phyloP scores from a whole-genome alignment of 805 yeast genomes.

The Yarrowia porcina region DNA sequence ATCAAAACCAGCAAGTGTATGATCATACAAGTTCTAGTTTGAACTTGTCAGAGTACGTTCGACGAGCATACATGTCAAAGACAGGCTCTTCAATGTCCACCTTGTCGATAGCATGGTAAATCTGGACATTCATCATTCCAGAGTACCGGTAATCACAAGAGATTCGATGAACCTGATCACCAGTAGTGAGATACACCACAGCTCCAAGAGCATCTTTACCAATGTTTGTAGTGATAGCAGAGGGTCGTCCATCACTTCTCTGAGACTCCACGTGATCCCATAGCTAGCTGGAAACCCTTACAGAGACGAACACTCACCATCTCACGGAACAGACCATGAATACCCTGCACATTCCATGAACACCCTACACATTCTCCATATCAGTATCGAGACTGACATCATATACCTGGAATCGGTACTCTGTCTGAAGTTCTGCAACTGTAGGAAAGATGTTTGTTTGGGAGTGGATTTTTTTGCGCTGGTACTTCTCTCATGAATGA shows the following conservation, averaged over 20 bases:
- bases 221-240: constrained; percentile 55
- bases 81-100: constrained; percentile 21
- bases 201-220: constrained; percentile 49
- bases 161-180: constrained; percentile 82
- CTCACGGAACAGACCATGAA: constrained; percentile 69
- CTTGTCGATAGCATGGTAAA: constrained; percentile 43
- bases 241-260: constrained; percentile 53
- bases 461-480: too few species aligned
- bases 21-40: constrained; percentile 90
- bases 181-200: constrained; percentile 69
- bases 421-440: constrained; percentile 59
- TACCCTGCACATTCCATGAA: too few species aligned
- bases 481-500: too few species aligned
- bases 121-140: constrained; percentile 73
- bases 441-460: constrained; percentile 77
- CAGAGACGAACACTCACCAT: constrained; percentile 81
- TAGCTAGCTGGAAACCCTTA: constrained; percentile 87
- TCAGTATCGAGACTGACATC: constrained; percentile 64
- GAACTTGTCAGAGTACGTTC: constrained; percentile 13
- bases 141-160: constrained; percentile 68
- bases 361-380: constrained; percentile 51
- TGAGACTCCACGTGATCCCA: constrained; percentile 67
- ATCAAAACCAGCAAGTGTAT: constrained; percentile 84
- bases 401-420: constrained; percentile 80
- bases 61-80: constrained; percentile 5